phyloP scores from a whole-genome alignment of 129 eudicot genomes.

The carrot (Daucus carota) region DNA sequence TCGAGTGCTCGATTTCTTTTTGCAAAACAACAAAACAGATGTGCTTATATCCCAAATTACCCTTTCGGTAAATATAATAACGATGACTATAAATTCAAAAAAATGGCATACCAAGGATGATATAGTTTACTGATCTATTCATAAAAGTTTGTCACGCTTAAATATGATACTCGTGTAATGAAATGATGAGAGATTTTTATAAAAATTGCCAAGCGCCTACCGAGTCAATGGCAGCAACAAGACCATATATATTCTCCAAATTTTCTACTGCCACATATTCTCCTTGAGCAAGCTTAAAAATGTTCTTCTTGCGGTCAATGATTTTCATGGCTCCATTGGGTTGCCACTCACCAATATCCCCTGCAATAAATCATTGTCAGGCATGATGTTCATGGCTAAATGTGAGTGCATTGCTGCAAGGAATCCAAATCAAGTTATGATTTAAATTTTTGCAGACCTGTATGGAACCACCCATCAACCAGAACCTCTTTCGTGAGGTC shows the following conservation, averaged over 20 bases:
- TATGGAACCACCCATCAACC: constrained; percentile 78
- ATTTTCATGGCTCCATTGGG: constrained; percentile 86
- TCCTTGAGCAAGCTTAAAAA: constrained; percentile 86
- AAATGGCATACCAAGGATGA: not conserved
- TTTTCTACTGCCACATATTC: constrained; percentile 94
- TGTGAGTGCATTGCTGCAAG: constrained; percentile 13
- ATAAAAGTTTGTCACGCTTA: not conserved
- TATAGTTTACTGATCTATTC: not conserved
- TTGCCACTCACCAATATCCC: constrained; percentile 92
- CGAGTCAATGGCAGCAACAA: constrained; percentile 59
- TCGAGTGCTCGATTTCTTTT: not conserved
- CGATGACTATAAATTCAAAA: not conserved
- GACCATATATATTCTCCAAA: constrained; percentile 73
- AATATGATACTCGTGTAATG: not conserved
- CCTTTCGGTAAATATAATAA: not conserved
- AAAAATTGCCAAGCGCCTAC: constrained; percentile 26
- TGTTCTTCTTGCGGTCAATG: constrained; percentile 81
- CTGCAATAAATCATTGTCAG: constrained; percentile 23
- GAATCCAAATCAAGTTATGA: not conserved
- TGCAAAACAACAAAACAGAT: not conserved
- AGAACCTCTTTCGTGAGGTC: constrained; percentile 82
- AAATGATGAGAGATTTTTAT: not conserved
- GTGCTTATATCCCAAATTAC: not conserved
- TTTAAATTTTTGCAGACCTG: constrained; percentile 35
- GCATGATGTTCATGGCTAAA: not conserved